Evolutionary conservation across 345 rosid genomes (phyloP).

Genomic region (Brassica napus): Da-Ae NC_063440.1:27629001-27629500

Average conservation of each 20-base stretch:
- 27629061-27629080: slow-evolving; percentile 95
- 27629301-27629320: slow-evolving; percentile 94
- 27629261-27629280: slow-evolving; percentile 95
- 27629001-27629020: slow-evolving; percentile 54
- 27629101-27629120: slow-evolving; percentile 70
- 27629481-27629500: not conserved
- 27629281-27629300: slow-evolving; percentile 93
- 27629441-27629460: slow-evolving; percentile 6
- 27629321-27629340: slow-evolving; percentile 52
- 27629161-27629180: slow-evolving; percentile 26
- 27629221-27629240: slow-evolving; percentile 82
- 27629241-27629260: slow-evolving; percentile 93
- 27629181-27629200: slow-evolving; percentile 55
- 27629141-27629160: slow-evolving; percentile 14
- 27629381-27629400: slow-evolving; percentile 1
- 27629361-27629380: slow-evolving; percentile 5
- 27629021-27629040: slow-evolving; percentile 80
- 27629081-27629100: slow-evolving; percentile 90
- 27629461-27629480: not conserved
- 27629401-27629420: slow-evolving; percentile 7
- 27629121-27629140: slow-evolving; percentile 15
- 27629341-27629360: slow-evolving; percentile 3
- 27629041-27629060: slow-evolving; percentile 94
- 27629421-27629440: not conserved
- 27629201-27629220: slow-evolving; percentile 98